Base-by-base conservation (phyloP, 2,329 filamentous ascomycete genomes). In the Colletotrichum sp. region DNA sequence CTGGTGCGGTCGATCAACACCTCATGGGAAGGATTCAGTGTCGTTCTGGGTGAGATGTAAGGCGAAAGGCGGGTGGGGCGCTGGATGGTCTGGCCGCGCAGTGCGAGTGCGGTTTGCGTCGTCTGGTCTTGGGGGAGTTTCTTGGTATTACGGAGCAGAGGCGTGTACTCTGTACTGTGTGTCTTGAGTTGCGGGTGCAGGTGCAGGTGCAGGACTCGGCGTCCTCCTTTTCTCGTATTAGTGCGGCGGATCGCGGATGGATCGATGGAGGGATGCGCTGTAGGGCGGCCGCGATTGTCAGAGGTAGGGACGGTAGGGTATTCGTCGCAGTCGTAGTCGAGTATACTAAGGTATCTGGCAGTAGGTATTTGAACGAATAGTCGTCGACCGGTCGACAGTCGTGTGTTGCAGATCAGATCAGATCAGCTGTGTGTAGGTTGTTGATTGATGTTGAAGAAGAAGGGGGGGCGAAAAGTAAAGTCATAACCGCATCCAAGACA, bases 71-170 rank as follows among this genome's bases (percentile, higher is more conserved):
- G 63, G 32, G 57, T 63, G 36, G 34, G 67, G 32, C 55, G 22
- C 34, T 55, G 55, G 15, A 32, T 19, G 67, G 55, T 69, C 67
- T 69, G 67, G 67, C 67, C 55, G 67, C 67, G 67, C 67, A 36
- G 67, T 62, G 32, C 32, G 34, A 25, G 44, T 36, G 39, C n/a
- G 25, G 64, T 55, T n/a, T 62, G 52, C 55, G 52, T 62, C 36
- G 68, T 71, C 68, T 55, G 68, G 68, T 64, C 32, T 70, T 52
- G 59, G 65, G 27, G 11, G 71, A 27, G 44, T 16, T 52, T 44
- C 69, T 72, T 68, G 72, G 72, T 75, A 61, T 55, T 75, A 44
- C 65, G 57, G 64, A 69, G 63, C 61, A 52, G n/a, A 49, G 44
- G 44, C 44, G 44, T 49, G 44, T 49, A n/a, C 39, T 49, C 39